A percentile compares a stretch with the other conserved stretches of the same genome.
phyloP scores from a whole-genome alignment of 768 basidiomycete species.

The Strobilomyces dryophilus region DNA sequence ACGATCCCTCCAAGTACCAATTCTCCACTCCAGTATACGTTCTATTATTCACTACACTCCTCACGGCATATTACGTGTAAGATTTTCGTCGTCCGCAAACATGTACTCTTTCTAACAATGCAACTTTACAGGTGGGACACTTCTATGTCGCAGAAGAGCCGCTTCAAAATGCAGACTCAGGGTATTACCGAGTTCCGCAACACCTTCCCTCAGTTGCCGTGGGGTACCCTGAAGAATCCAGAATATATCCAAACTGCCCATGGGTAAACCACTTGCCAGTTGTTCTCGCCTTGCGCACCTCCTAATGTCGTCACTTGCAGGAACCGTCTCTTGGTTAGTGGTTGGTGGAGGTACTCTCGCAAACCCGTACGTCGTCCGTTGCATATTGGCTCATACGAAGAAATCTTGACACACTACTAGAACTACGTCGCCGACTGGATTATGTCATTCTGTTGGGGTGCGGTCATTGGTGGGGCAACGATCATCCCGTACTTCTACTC shows the following conservation, averaged over 20 bases:
- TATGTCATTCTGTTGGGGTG: slow-evolving; percentile 84
- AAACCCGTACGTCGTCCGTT: slow-evolving; percentile 69
- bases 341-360: slow-evolving; percentile 92
- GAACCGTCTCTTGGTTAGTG: slow-evolving; percentile 86
- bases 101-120: neutral
- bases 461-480: slow-evolving; percentile 66
- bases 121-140: slow-evolving; percentile 74
- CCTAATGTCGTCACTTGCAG: slow-evolving; percentile 35
- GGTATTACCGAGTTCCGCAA: slow-evolving; percentile 82
- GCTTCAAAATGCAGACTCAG: slow-evolving; percentile 96
- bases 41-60: slow-evolving; percentile 67
- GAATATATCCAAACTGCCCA: slow-evolving; percentile 91
- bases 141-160: slow-evolving; percentile 93
- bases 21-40: slow-evolving; percentile 79
- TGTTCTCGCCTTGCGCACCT: neutral
- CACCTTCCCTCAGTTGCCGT: slow-evolving; percentile 92
- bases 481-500: slow-evolving; percentile 97
- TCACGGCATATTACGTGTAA: slow-evolving; percentile 84
- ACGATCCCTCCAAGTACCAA: slow-evolving; percentile 80
- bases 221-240: slow-evolving; percentile 79
- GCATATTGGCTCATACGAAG: neutral
- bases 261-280: slow-evolving; percentile 47
- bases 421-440: slow-evolving; percentile 95
- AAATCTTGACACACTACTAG: slow-evolving; percentile 30
- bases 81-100: slow-evolving; percentile 15